Evolutionary conservation across 2,329 filamentous ascomycete species (phyloP).

Genomic region (Diaporthe eres): DNA sequence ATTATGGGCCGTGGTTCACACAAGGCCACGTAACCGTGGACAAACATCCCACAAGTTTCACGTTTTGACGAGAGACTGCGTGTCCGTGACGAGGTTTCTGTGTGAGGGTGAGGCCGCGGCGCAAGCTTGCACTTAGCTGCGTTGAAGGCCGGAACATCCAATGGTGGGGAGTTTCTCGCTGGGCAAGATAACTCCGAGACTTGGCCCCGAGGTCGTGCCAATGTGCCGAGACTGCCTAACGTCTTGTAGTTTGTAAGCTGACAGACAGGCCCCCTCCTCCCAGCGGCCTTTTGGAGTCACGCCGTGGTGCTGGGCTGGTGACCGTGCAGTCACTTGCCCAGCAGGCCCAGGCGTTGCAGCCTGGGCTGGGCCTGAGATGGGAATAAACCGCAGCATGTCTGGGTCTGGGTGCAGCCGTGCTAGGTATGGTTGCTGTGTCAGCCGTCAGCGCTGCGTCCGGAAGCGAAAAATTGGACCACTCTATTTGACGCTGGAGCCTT

Average conservation of each 20-base stretch:
- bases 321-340: conserved; percentile 9
- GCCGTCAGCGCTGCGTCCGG: not conserved
- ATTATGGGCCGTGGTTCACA: conserved; percentile 20
- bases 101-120: conserved; percentile 7
- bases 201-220: conserved; percentile 9
- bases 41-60: conserved; percentile 37
- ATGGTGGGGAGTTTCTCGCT: not conserved
- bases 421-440: not conserved
- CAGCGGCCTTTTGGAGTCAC: conserved; percentile 10
- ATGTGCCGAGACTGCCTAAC: conserved; percentile 20
- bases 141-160: conserved; percentile 5
- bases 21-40: conserved; percentile 27
- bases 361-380: not conserved
- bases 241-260: conserved; percentile 24
- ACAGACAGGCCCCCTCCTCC: conserved; percentile 3
- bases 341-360: conserved; percentile 15
- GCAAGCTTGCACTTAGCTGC: not conserved
- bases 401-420: not conserved
- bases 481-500: conserved; percentile 24
- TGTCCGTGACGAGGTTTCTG: conserved; percentile 21
- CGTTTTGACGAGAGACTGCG: conserved; percentile 31
- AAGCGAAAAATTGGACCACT: conserved; percentile 27
- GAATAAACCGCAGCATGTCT: not conserved
- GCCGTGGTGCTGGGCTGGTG: not conserved
- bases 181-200: conserved; percentile 16